These are phyloP conservation scores for Trichoderma gracile DNA, from an alignment of 2,329 filamentous ascomycete genomes.

Conservation along the genomic window DNA sequence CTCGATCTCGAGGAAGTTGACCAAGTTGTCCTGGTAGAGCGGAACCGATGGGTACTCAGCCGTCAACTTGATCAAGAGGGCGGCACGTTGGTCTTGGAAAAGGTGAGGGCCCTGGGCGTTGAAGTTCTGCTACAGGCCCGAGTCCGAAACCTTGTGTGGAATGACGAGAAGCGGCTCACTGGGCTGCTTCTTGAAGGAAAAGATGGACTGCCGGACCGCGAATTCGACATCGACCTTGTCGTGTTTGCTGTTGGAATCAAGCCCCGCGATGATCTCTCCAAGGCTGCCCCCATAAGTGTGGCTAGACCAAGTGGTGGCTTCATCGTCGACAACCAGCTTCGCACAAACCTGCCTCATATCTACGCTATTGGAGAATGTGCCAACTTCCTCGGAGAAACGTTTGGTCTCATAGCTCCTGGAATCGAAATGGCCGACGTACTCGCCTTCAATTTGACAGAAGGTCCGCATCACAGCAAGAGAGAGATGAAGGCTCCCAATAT, in stretches of 20 bases:
- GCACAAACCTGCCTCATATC: constrained; percentile 69
- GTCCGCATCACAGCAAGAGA: constrained; percentile 67
- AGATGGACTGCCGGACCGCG: constrained; percentile 60
- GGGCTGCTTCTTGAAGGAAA: constrained; percentile 69
- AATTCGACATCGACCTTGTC: constrained; percentile 74
- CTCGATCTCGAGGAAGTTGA: constrained; percentile 14
- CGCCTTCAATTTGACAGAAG: constrained; percentile 86
- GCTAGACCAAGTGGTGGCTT: constrained; percentile 75
- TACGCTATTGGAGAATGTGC: constrained; percentile 92
- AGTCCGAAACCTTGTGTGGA: constrained; percentile 70
- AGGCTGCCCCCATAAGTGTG: constrained; percentile 68
- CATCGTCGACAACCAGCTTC: constrained; percentile 65
- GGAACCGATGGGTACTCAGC: constrained; percentile 79
- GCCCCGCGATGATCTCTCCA: constrained; percentile 75
- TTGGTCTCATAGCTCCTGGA: constrained; percentile 84
- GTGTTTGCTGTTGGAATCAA: constrained; percentile 90
- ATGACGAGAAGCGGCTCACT: constrained; percentile 65
- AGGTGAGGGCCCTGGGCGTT: constrained; percentile 74
- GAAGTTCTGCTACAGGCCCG: constrained; percentile 78
- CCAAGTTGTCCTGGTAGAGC: constrained; percentile 76
- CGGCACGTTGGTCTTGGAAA: constrained; percentile 77
- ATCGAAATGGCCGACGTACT: constrained; percentile 92
- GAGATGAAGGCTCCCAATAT: constrained; percentile 80
- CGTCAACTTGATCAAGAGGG: constrained; percentile 81
- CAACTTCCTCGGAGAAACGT: constrained; percentile 84